Base-by-base conservation (phyloP, 2,329 filamentous ascomycete species). In the Nemania diffusa region DNA sequence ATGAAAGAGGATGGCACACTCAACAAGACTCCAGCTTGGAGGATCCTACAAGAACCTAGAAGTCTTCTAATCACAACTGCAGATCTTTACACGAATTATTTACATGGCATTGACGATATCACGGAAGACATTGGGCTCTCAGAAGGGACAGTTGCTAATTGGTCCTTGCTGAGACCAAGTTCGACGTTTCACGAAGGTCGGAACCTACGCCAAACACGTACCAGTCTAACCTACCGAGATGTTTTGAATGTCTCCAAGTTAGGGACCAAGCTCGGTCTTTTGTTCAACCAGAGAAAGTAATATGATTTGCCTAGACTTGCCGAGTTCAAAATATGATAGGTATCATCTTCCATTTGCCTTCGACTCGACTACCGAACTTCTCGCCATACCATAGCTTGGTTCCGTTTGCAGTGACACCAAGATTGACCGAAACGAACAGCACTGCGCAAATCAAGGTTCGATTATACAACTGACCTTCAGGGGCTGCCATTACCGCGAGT, bases 221-320 rank as follows among this genome's bases (percentile, higher is more conserved):
- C 89, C 27, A 94, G 92, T 79, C 81, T 95, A 71, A 96, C 92
- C 1, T 95, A 92, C 80, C 85, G 95, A 71, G 94, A 98, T 81
- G 95, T 98, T 46, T 81, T 95, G 71, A 92, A 91, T 75, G 92
- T 97, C 20, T 91, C 91, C 7, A 92, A 89, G 72, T 79, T 93
- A 24, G 91, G 91, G 29, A 88, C 83, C 76, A 92, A 89, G 73
- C 81, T 94, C 61, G 89, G 87, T 68, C 84, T 81, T 44, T 27
- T 60, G 61, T 80, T 84, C 48, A 74, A 50, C 51, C 67, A 67
- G 42, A 67, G 77, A 57, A 83, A 79, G 71, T 80, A 79, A 62
- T 29, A 63, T 82, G 69, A 79, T 69, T 44, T 65, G 44, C 37
- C 27, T 56, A 20, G 53, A 22, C 27, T 46, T 48, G 46, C 46